phyloP scores from a whole-genome alignment of 805 yeast genomes.

The Spathaspora arborariae region DNA sequence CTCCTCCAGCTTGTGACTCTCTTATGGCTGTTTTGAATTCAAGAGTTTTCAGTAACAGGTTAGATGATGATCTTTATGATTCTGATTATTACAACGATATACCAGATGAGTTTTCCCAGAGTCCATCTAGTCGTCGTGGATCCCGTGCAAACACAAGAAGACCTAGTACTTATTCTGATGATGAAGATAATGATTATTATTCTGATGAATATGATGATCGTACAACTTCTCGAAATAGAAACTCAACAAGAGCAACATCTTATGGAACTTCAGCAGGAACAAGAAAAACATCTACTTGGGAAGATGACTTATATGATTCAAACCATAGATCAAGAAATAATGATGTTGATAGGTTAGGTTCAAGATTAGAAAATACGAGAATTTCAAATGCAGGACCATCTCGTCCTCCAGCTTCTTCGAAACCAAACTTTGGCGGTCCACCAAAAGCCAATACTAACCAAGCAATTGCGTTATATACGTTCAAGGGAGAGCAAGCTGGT shows the following conservation, averaged over 20 bases:
- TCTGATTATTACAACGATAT: slow-evolving; percentile 75
- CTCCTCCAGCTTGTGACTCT: slow-evolving; percentile 89
- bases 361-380: slow-evolving; percentile 32
- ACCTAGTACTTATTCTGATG: slow-evolving; percentile 19
- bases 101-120: slow-evolving; percentile 63
- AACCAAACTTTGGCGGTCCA: slow-evolving; percentile 37
- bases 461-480: slow-evolving; percentile 86
- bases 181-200: slow-evolving; percentile 25
- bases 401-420: slow-evolving; percentile 37
- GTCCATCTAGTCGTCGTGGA: slow-evolving; percentile 33
- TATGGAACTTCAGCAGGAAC: slow-evolving; percentile 19
- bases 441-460: slow-evolving; percentile 51
- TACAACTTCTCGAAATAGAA: slow-evolving; percentile 26
- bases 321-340: slow-evolving; percentile 19
- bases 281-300: slow-evolving; percentile 53
- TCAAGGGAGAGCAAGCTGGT: slow-evolving; percentile 90
- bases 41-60: slow-evolving; percentile 68
- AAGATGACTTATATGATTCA: slow-evolving; percentile 79
- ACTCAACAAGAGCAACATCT: slow-evolving; percentile 16
- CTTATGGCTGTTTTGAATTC: slow-evolving; percentile 83
- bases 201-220: slow-evolving; percentile 35
- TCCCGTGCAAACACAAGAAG: slow-evolving; percentile 13
- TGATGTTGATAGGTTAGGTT: slow-evolving; percentile 32
- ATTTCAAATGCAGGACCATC: slow-evolving; percentile 20
- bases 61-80: slow-evolving; percentile 50